These are phyloP conservation scores for Hypericum androsaemum DNA, from an alignment of 345 rosid species.

Conservation along the genomic window DNA sequence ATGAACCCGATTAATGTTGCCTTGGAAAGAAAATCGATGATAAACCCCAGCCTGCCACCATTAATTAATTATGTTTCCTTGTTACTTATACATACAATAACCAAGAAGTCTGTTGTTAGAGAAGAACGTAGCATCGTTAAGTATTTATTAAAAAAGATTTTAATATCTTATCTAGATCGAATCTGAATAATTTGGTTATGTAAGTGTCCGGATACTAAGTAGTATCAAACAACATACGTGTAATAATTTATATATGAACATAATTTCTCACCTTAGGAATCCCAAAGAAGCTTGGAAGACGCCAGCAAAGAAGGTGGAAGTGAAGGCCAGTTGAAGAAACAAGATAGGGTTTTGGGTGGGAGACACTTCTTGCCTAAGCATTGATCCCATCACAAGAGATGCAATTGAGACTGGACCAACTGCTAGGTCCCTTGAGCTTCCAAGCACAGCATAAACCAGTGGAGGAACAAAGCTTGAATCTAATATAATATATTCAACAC, in stretches of 20 bases:
- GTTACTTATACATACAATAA: neutral
- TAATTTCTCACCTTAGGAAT: slow-evolving; percentile 44
- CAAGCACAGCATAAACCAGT: slow-evolving; percentile 80
- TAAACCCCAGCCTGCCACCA: slow-evolving; percentile 64
- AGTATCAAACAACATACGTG: neutral
- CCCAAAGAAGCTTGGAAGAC: slow-evolving; percentile 91
- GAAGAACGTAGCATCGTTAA: too few relatives aligned
- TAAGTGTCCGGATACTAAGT: too few relatives aligned
- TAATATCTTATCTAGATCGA: neutral
- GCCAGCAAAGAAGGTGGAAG: slow-evolving; percentile 92
- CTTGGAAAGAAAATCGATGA: slow-evolving; percentile 82
- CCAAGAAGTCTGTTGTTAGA: too few relatives aligned
- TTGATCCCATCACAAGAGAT: slow-evolving; percentile 85
- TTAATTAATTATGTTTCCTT: neutral
- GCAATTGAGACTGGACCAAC: slow-evolving; percentile 96
- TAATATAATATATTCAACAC: slow-evolving; percentile 12
- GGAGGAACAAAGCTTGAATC: slow-evolving; percentile 99
- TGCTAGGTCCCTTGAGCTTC: slow-evolving; percentile 92
- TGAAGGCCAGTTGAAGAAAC: slow-evolving; percentile 80
- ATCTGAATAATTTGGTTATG: neutral
- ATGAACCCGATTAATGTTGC: slow-evolving; percentile 88
- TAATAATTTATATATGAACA: neutral
- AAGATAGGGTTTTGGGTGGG: slow-evolving; percentile 47
- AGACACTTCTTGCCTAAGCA: slow-evolving; percentile 80
- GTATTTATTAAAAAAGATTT: too few relatives aligned